Base-by-base conservation (phyloP, 192 early-diverging fungal species). In the Coemansia sp. region DNA sequence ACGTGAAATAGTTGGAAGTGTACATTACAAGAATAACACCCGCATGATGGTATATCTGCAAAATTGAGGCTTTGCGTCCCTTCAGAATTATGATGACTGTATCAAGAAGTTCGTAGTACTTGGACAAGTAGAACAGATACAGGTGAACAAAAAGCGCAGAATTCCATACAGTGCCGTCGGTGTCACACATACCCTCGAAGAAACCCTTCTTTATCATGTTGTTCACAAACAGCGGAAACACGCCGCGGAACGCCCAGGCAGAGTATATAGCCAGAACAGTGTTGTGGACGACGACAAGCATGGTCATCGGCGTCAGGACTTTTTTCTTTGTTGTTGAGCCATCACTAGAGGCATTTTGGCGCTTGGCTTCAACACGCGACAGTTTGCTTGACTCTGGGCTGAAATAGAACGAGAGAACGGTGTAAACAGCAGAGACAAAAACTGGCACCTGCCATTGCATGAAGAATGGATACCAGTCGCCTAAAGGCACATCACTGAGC, bases 11-110 rank as follows among this genome's bases (percentile, higher is more conserved):
- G 73, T 88, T 87, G 39, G 86, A 86, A 21, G 84, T 78, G 85
- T 87, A 92, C 90, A 91, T 93, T 46, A 88, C 86, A 70, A 92
- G 71, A 68, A 94, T 94, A 34, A 91, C 89, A 40, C 91, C 91
- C 7, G 91, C 87, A 68, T 93, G 93, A 72, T 94, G 93, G 81
- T 92, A 94, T 42, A 88, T 89, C 83, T 94, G 91, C 45, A 94
- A 80, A 16, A 92, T 82, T 21, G 89, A 91, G 0, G 90, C 89
- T 48, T 52, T 59, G 59, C 72, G 73, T 6, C 90, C 91, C 72
- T 94, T 93, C 26, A 88, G 26, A 35, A 94, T 78, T 62, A 94
- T 89, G 64, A 94, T 92, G 58, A 85, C 83, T 45, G 92, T 92
- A 61, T 94, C 92, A 45, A 94, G 72, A 29, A 94, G 83, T 76